Base-by-base conservation (phyloP, 257 asterid genomes). In the Datura wrightii region DNA sequence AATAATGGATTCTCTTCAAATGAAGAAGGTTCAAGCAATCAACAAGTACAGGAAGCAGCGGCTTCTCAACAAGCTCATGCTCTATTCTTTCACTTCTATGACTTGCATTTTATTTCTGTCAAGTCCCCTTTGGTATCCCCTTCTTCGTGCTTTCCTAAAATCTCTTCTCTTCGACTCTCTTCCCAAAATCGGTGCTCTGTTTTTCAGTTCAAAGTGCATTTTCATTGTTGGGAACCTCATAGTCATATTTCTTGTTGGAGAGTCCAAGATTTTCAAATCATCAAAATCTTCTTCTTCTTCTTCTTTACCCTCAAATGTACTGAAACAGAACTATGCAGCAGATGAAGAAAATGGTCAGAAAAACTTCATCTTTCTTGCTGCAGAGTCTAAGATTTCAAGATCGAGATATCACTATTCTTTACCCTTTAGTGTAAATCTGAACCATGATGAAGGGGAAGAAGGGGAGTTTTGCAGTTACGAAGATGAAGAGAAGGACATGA, bases 1-100 rank as follows among this genome's bases (percentile, higher is more conserved):
- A 76, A 76, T 11, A 31, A 52, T 78, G 82, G 63, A 78, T 78
- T 78, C 63, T 52, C 48, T 78, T 78, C 82, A 76, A 50, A 14
- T 76, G 8, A 50, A 74, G 59, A 74, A 74, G 2, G 19, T 74
- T 74, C 80, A 74, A 74, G 24, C 81, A 3, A 74, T 74, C 4
- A 74, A 78, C 48, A 52, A 31, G 8, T 52, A 52, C 63, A 78
- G 63, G 31, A 78, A 78, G 52, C 82, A 78, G 0, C 0, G 63
- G 1, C 31, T 78, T 52, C 63, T 78, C 34, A 78, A 78, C 46
- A 52, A 78, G 31, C 3, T 78, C 63, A 78, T 78, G 82, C 15
- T 78, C 19, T 78, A 78, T 2, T 78, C 63, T 14, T 78, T 52
- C 46, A 78, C 63, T 31, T 36, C 48, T 1, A 0, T 78, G 15